Evolutionary conservation across 352 stramenopile genomes (phyloP), one percentile per base, ranked within the genome.

Genomic region (Phytophthora megakarya): DNA sequence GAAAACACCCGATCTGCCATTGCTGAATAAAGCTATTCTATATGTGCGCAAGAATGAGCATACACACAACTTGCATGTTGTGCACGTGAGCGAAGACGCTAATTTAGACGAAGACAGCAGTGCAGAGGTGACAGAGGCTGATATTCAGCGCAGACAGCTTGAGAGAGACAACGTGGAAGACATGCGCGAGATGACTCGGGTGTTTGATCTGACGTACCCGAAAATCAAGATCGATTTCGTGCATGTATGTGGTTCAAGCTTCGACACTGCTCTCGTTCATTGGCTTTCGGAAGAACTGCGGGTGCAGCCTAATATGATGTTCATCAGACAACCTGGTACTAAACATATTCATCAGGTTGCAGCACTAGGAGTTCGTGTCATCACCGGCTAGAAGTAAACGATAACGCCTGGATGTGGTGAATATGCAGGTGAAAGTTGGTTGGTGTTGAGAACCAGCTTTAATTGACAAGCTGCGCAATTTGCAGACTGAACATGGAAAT

Each of bases 21-120:
- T 97, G 33, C 70, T 98, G 33, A 98, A 98, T 75, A 98, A 98
- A 66, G 92, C 92, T 2, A 92, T 98, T 50, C 70, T 98, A 3
- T 98, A 98, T 64, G 92, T 98, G 39, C 85, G 86, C 22, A 80
- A 89, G 46, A 98, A 98, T 70, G 86, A 95, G 42, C 88, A 98
- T 61, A 97, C 92, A 26, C 86, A 96, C 73, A 95, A 93, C 50
- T 75, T 98, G 28, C 80, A 92, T 43, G 80, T 98, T 32, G 88
- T 98, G 11, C 92, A 98, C 70, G 77, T 93, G 43, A 86, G 77
- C 43, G 76, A 85, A 42, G 54, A 67, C 16, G 25, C 54, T 18
- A 63, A 72, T 23, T 51, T 73, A 30, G 65, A 71, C 4, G 46
- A 78, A 44, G 44, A 75, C 25, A 56, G 8, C 16, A 72, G 46